Evolutionary conservation across 768 basidiomycete genomes (phyloP).

Genomic region (Tulasnella sp.): DNA sequence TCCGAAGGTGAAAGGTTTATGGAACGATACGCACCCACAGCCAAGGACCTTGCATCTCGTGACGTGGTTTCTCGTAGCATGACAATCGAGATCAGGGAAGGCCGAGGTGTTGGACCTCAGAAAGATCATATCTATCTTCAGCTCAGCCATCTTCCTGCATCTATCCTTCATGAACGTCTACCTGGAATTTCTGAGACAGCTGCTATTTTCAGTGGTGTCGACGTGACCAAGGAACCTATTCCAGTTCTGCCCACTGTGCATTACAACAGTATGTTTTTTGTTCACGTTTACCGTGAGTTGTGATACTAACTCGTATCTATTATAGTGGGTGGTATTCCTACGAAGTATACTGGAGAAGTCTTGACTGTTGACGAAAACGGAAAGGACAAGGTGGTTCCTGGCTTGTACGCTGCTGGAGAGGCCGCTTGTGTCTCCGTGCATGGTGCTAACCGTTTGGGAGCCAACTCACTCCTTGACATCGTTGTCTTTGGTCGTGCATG

Average conservation of each 20-base stretch:
- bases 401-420: constrained; percentile 96
- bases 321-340: constrained; percentile 97
- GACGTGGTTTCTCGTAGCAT: constrained; percentile 99
- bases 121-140: constrained; percentile 96
- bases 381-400: constrained; percentile 88
- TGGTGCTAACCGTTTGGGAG: constrained; percentile 97
- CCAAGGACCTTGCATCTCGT: constrained; percentile 97
- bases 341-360: constrained; percentile 95
- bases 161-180: constrained; percentile 88
- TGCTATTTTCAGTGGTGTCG: constrained; percentile 95
- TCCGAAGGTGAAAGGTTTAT: constrained; percentile 99
- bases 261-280: constrained; percentile 72
- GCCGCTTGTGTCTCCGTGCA: constrained; percentile 98
- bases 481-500: constrained; percentile 99
- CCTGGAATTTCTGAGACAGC: constrained; percentile 99
- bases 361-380: constrained; percentile 77
- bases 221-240: constrained; percentile 99
- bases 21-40: constrained; percentile 99
- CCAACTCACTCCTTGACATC: constrained; percentile 96
- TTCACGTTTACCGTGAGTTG: neutral
- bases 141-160: constrained; percentile 91
- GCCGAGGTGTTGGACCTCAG: constrained; percentile 95
- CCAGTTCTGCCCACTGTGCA: constrained; percentile 97
- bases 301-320: constrained; percentile 19
- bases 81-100: constrained; percentile 97